Conservation (phyloP, 1,139 yeast species). For the Yamadazyma pseudoaaseri region DNA sequence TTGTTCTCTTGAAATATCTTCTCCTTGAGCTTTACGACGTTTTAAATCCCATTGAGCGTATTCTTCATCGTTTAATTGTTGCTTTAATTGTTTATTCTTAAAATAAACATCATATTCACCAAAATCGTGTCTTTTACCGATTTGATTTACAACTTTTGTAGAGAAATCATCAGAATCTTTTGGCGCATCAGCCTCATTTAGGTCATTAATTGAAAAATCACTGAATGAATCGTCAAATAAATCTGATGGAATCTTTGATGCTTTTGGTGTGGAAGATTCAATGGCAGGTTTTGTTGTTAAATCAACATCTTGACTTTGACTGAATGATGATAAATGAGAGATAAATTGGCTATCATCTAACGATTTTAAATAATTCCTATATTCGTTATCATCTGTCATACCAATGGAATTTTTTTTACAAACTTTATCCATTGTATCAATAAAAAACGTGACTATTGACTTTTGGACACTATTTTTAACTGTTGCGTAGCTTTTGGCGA, state of each 20-base stretch:
- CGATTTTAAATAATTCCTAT: constrained; percentile 28
- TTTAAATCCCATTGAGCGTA: constrained; percentile 50
- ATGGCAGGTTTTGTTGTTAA: not conserved
- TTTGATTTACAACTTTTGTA: constrained; percentile 13
- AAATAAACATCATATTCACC: constrained; percentile 74
- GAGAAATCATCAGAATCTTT: not conserved
- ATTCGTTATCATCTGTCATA: constrained; percentile 8
- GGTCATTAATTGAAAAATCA: constrained; percentile 4
- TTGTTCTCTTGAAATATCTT: constrained; percentile 19
- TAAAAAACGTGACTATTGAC: not conserved
- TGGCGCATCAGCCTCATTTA: not conserved
- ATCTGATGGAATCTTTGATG: constrained; percentile 19
- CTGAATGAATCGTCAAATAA: constrained; percentile 44
- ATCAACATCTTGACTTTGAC: constrained; percentile 16
- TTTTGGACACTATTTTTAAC: not conserved
- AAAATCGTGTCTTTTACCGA: constrained; percentile 49
- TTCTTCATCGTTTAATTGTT: constrained; percentile 62
- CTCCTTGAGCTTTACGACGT: constrained; percentile 28
- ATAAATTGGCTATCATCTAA: constrained; percentile 34
- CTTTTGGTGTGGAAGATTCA: constrained; percentile 5
- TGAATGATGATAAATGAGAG: constrained; percentile 27
- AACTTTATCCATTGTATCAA: no score
- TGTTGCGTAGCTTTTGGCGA: no score
- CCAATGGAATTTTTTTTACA: no score
- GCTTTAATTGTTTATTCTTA: constrained; percentile 62